These are phyloP conservation scores for Xylaria sp. DNA, from an alignment of 2,329 filamentous ascomycete species.

Conservation along the genomic window DNA sequence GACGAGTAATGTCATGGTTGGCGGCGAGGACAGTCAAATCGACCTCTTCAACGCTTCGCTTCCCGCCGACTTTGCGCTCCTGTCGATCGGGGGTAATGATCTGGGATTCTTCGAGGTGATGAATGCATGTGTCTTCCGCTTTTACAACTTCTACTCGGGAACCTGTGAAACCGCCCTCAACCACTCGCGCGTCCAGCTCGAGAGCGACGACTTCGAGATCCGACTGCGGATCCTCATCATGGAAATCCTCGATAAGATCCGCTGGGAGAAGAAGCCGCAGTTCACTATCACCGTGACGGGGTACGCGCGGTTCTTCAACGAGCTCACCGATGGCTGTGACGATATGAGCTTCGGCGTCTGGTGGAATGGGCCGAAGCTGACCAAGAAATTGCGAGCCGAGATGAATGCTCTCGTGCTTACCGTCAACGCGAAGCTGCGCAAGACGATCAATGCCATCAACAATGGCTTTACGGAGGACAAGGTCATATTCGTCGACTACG, in stretches of 20 bases:
- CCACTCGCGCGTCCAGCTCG: constrained; percentile 51
- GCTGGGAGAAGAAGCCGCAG: constrained; percentile 58
- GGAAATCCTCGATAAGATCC: constrained; percentile 57
- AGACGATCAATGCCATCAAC: constrained; percentile 54
- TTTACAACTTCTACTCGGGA: constrained; percentile 61
- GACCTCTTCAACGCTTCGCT: constrained; percentile 55
- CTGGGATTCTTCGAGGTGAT: constrained; percentile 63
- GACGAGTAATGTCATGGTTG: constrained; percentile 54
- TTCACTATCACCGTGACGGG: constrained; percentile 60
- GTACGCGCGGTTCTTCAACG: constrained; percentile 62
- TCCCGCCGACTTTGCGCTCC: constrained; percentile 56
- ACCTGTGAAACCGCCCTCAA: constrained; percentile 57
- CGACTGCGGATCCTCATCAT: constrained; percentile 54
- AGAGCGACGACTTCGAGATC: constrained; percentile 54
- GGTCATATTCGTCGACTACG: constrained; percentile 60
- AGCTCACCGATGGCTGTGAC: constrained; percentile 57
- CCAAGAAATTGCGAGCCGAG: constrained; percentile 51
- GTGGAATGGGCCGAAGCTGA: constrained; percentile 57
- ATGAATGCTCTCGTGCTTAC: constrained; percentile 60
- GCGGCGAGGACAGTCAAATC: constrained; percentile 55
- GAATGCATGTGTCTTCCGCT: constrained; percentile 62
- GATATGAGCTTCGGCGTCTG: constrained; percentile 59
- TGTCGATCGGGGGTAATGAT: constrained; percentile 63
- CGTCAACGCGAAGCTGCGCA: constrained; percentile 56
- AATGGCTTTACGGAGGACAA: constrained; percentile 51